Conservation (phyloP, 2,329 filamentous ascomycete species). For the Chaetomium sp. region DNA sequence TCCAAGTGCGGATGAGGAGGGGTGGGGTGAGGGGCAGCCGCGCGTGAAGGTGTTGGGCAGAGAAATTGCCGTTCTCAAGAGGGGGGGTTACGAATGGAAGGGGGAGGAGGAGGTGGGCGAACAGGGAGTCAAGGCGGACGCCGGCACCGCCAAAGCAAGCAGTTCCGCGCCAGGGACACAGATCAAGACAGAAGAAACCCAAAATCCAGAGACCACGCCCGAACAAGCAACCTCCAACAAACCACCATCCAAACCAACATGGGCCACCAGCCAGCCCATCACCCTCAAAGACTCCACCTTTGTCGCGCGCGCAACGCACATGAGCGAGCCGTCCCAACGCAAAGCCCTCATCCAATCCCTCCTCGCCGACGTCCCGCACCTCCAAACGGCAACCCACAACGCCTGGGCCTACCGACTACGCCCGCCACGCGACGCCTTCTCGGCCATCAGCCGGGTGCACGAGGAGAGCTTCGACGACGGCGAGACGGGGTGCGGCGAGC, state of each 20-base stretch:
- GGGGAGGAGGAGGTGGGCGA: conserved; percentile 43
- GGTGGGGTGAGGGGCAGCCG: conserved; percentile 75
- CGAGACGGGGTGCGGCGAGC: conserved; percentile 60
- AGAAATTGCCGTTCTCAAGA: conserved; percentile 73
- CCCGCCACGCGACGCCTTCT: conserved; percentile 39
- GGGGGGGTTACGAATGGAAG: conserved; percentile 70
- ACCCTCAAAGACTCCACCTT: conserved; percentile 59
- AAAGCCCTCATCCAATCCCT: conserved; percentile 50
- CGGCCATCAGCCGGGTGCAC: conserved; percentile 44
- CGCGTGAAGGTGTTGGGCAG: conserved; percentile 71
- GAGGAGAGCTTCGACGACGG: conserved; percentile 63
- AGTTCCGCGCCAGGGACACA: conserved; percentile 19
- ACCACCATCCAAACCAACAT: conserved; percentile 36
- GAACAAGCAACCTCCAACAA: conserved; percentile 26
- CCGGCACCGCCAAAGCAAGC: neutral
- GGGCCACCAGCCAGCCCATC: conserved; percentile 56
- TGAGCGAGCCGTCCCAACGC: conserved; percentile 46
- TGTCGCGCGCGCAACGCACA: conserved; percentile 53
- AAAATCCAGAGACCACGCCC: no score
- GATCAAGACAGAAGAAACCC: conserved; percentile 25
- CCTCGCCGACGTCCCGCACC: conserved; percentile 50
- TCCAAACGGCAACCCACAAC: conserved; percentile 61
- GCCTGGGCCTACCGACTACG: conserved; percentile 55
- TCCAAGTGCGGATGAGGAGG: conserved; percentile 66
- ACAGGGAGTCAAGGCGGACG: conserved; percentile 19